These are phyloP conservation scores for Pelagomonas calceolata DNA, from an alignment of 108 stramenopile genomes.

Conservation along the genomic window DNA sequence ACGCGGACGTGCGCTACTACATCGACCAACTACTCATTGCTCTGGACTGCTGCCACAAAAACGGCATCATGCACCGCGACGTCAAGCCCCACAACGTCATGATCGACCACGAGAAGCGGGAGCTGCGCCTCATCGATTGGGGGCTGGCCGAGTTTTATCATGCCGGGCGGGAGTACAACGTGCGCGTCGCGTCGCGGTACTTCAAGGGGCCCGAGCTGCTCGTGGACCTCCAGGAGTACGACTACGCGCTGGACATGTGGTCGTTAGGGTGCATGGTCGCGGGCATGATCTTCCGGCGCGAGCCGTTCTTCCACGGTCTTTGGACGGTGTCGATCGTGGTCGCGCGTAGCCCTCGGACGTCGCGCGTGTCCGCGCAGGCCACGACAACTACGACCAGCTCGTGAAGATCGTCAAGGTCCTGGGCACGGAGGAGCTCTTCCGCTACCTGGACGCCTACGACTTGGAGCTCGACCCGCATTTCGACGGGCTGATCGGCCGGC, in stretches of 20 bases:
- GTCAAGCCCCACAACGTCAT: constrained; percentile 99
- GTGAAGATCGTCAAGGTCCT: constrained; percentile 96
- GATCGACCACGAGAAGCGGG: constrained; percentile 96
- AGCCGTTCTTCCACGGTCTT: constrained; percentile 54
- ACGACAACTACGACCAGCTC: constrained; percentile 98
- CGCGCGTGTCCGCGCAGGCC: too few relatives aligned
- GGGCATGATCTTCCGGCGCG: constrained; percentile 99
- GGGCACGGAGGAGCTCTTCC: constrained; percentile 91
- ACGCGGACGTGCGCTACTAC: constrained; percentile 98
- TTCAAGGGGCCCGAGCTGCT: constrained; percentile 99
- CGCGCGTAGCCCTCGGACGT: constrained; percentile 62
- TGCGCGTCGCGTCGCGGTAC: constrained; percentile 96
- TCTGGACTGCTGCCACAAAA: constrained; percentile 97
- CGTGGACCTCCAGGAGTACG: constrained; percentile 99
- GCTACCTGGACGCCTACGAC: constrained; percentile 90
- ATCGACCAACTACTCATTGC: constrained; percentile 97
- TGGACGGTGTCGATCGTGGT: constrained; percentile 25
- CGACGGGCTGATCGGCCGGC: constrained; percentile 88
- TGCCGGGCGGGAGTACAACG: constrained; percentile 99
- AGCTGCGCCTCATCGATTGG: constrained; percentile 98
- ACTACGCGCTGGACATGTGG: constrained; percentile 99
- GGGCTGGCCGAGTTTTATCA: constrained; percentile 99
- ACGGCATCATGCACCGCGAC: constrained; percentile 99
- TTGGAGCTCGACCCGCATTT: constrained; percentile 91
- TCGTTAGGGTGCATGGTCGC: constrained; percentile 98